A percentile compares a stretch with the other conserved stretches of the same genome.
These are phyloP conservation scores for Apiospora rasikravindrae DNA, from an alignment of 2,329 filamentous ascomycete species.

Conservation along the genomic window DNA sequence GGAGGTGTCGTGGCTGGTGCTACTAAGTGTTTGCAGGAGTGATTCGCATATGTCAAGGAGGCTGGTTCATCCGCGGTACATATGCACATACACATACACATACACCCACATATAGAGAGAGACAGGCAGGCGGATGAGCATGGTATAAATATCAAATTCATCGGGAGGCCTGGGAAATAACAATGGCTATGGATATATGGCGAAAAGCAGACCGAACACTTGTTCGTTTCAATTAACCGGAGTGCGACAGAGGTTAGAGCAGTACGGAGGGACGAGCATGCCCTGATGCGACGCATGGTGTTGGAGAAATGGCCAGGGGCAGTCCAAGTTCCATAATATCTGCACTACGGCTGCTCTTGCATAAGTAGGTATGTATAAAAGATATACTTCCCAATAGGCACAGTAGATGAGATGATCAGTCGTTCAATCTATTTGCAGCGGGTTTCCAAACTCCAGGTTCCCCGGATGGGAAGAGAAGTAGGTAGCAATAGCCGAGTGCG, in stretches of 20 bases:
- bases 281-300: conserved; percentile 29
- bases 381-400: too few relatives aligned
- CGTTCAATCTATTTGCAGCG: not conserved
- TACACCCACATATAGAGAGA: not conserved
- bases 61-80: not conserved
- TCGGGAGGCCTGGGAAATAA: not conserved
- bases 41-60: conserved; percentile 20
- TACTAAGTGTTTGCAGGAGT: not conserved
- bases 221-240: conserved; percentile 40
- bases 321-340: not conserved
- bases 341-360: not conserved
- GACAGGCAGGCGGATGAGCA: not conserved
- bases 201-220: conserved; percentile 29
- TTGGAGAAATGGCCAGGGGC: conserved; percentile 24
- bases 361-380: not conserved
- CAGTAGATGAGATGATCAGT: not conserved
- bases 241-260: not conserved
- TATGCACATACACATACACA: not conserved
- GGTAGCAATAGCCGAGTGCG: not conserved
- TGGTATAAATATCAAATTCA: not conserved
- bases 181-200: not conserved
- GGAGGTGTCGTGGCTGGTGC: conserved; percentile 9
- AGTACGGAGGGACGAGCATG: conserved; percentile 28
- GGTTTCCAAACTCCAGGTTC: not conserved
- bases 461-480: not conserved